phyloP scores from a whole-genome alignment of 192 early-diverging fungal genomes.

The Dissophora globulifera region DNA sequence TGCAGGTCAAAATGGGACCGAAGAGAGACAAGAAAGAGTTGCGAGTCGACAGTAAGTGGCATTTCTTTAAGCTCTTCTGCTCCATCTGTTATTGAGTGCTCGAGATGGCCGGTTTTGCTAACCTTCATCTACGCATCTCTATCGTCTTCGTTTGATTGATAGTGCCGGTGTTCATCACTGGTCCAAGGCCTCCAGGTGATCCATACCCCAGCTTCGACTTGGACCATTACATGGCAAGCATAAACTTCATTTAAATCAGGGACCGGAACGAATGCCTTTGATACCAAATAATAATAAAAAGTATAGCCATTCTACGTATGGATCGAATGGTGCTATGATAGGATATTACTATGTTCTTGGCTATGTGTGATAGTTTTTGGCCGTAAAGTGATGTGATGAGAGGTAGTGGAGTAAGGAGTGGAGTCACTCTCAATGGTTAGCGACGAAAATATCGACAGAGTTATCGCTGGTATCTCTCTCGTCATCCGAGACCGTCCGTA shows the following conservation, averaged over 20 bases:
- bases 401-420: no score
- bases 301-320: no score
- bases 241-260: no score
- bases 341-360: background rate
- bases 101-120: no score
- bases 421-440: constrained; percentile 15
- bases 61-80: background rate
- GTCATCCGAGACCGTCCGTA: constrained; percentile 34
- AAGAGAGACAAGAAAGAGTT: background rate
- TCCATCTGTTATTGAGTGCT: no score
- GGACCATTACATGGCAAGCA: constrained; percentile 15
- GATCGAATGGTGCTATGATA: background rate
- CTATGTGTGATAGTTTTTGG: no score
- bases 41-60: constrained; percentile 39
- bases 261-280: no score
- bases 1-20: constrained; percentile 13
- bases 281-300: no score
- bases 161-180: constrained; percentile 30
- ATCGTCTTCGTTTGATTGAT: background rate
- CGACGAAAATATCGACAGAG: constrained; percentile 42
- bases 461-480: constrained; percentile 32
- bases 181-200: constrained; percentile 25
- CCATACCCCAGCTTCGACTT: constrained; percentile 18
- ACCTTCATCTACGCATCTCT: background rate
- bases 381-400: background rate